A percentile compares a stretch with the other conserved stretches of the same genome.
Evolutionary conservation across 2,329 filamentous ascomycete genomes (phyloP).

Genomic region (Microsporum canis): DNA sequence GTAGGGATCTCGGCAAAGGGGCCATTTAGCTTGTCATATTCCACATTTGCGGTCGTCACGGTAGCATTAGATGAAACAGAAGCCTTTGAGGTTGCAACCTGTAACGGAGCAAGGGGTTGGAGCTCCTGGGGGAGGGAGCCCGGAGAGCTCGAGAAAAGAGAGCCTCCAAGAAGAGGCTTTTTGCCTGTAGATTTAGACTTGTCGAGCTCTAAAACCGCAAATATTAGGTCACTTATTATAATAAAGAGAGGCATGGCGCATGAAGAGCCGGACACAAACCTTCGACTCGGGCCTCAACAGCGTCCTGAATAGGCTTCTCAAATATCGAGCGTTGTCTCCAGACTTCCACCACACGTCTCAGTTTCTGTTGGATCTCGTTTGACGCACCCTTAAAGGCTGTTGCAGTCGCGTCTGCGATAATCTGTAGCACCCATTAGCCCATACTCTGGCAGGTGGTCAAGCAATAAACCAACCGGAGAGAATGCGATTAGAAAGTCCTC

Average conservation of each 20-base stretch:
- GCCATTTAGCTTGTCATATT: conserved; percentile 75
- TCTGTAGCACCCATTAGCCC: conserved; percentile 27
- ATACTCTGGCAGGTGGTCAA: conserved; percentile 13
- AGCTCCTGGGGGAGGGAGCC: conserved; percentile 63
- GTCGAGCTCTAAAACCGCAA: conserved; percentile 40
- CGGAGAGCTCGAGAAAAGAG: conserved; percentile 54
- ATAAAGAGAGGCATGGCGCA: too few relatives aligned
- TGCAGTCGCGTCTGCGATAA: conserved; percentile 82
- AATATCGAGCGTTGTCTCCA: conserved; percentile 86
- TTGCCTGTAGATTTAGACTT: conserved; percentile 42
- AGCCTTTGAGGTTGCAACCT: conserved; percentile 63
- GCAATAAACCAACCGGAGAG: conserved; percentile 48
- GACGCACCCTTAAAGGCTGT: conserved; percentile 84
- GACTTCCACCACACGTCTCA: conserved; percentile 82
- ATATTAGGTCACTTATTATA: not conserved
- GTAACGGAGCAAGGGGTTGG: conserved; percentile 58
- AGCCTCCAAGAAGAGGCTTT: conserved; percentile 52
- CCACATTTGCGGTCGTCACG: conserved; percentile 59
- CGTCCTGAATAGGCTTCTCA: conserved; percentile 63
- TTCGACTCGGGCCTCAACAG: conserved; percentile 67
- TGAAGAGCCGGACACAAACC: conserved; percentile 43
- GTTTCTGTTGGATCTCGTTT: conserved; percentile 73
- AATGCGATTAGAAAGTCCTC: conserved; percentile 89
- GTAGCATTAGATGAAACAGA: conserved; percentile 56
- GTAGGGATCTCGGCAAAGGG: conserved; percentile 58